Evolutionary conservation across 2,329 filamentous ascomycete species (phyloP).

Genomic region (Lachnellula suecica): DNA sequence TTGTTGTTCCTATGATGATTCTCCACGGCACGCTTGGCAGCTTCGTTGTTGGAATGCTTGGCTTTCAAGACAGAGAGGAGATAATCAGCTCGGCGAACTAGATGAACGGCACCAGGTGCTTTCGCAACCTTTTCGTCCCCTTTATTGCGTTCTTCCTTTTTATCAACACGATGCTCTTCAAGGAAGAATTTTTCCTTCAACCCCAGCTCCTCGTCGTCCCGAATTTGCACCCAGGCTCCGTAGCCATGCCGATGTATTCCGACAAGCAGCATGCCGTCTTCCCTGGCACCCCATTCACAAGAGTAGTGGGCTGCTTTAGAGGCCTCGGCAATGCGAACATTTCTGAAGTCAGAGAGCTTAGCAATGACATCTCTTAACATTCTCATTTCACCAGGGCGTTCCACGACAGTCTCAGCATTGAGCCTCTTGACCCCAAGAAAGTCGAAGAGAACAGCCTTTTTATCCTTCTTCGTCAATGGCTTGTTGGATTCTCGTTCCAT

Average conservation of each 20-base stretch:
- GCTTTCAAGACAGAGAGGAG: constrained; percentile 90
- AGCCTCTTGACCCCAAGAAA: constrained; percentile 91
- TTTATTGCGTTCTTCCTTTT: constrained; percentile 88
- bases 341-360: constrained; percentile 67
- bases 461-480: constrained; percentile 90
- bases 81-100: constrained; percentile 93
- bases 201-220: constrained; percentile 84
- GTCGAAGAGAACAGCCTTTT: constrained; percentile 94
- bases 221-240: constrained; percentile 91
- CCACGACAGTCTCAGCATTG: constrained; percentile 92
- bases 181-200: constrained; percentile 91
- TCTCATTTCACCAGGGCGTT: constrained; percentile 85
- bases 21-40: constrained; percentile 77
- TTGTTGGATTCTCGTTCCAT: constrained; percentile 74
- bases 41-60: constrained; percentile 75
- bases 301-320: constrained; percentile 90
- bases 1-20: constrained; percentile 96
- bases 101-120: constrained; percentile 93
- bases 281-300: constrained; percentile 86
- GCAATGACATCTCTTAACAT: constrained; percentile 74
- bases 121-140: constrained; percentile 71
- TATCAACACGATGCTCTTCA: constrained; percentile 96
- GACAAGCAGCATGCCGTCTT: constrained; percentile 95
- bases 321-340: constrained; percentile 86
- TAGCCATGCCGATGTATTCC: constrained; percentile 93